phyloP scores from a whole-genome alignment of 495 filamentous ascomycete species.

The Bombardia bombarda region DNA sequence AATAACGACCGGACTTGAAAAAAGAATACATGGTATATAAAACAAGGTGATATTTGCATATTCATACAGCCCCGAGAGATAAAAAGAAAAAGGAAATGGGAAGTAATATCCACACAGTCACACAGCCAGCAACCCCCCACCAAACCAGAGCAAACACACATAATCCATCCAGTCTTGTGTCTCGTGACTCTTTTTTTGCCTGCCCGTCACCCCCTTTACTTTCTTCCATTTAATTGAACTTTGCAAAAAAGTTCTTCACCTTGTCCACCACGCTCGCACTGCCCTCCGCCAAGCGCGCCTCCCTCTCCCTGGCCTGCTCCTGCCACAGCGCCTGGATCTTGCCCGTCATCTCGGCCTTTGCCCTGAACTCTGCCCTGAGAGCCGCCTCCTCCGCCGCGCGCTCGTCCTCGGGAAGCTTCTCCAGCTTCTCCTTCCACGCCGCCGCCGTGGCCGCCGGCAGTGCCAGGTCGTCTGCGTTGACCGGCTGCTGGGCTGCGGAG shows the following conservation, averaged over 20 bases:
- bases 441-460: conserved; percentile 11
- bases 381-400: conserved; percentile 59
- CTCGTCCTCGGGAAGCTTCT: conserved; percentile 53
- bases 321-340: conserved; percentile 47
- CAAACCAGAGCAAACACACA: no score
- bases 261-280: conserved; percentile 44
- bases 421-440: conserved; percentile 45
- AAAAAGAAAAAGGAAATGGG: no score
- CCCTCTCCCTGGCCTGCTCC: conserved; percentile 48
- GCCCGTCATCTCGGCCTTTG: conserved; percentile 45
- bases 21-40: no score
- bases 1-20: no score
- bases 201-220: no score
- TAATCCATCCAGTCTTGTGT: no score
- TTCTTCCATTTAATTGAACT: neutral
- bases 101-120: no score
- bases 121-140: no score
- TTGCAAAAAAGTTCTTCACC: conserved; percentile 17
- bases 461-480: conserved; percentile 1
- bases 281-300: conserved; percentile 51
- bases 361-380: conserved; percentile 51
- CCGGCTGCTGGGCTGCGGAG: conserved; percentile 1
- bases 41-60: no score
- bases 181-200: no score
- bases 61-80: no score